Evolutionary conservation across 805 yeast genomes (phyloP).

Genomic region (Zygosaccharomyces kombuchaensis): DNA sequence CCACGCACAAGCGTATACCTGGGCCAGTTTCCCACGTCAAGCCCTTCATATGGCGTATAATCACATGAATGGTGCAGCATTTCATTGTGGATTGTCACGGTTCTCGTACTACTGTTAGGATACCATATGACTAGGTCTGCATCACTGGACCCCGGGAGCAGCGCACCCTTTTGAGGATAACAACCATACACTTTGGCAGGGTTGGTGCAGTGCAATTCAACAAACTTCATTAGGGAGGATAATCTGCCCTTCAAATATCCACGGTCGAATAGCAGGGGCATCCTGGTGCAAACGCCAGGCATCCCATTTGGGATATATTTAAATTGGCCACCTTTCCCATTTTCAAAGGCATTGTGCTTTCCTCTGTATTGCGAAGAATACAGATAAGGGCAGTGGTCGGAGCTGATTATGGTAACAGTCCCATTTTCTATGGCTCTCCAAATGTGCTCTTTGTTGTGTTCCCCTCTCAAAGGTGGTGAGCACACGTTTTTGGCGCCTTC

Average conservation of each 20-base stretch:
- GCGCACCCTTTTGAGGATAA: slow-evolving; percentile 39
- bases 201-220: slow-evolving; percentile 43
- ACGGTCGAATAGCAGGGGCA: slow-evolving; percentile 41
- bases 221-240: slow-evolving; percentile 39
- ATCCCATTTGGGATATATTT: slow-evolving; percentile 46
- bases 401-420: slow-evolving; percentile 43
- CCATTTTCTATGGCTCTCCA: slow-evolving; percentile 46
- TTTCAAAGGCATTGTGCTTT: slow-evolving; percentile 41
- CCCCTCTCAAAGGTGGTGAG: slow-evolving; percentile 47
- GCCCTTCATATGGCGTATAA: slow-evolving; percentile 40
- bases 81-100: slow-evolving; percentile 20
- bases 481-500: slow-evolving; percentile 49
- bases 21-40: slow-evolving; percentile 45
- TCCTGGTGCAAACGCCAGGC: slow-evolving; percentile 47
- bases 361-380: slow-evolving; percentile 41
- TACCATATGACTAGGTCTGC: slow-evolving; percentile 50
- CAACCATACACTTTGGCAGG: slow-evolving; percentile 46
- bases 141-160: slow-evolving; percentile 43
- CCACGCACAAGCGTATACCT: slow-evolving; percentile 42
- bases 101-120: slow-evolving; percentile 32
- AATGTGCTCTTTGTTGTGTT: slow-evolving; percentile 36
- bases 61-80: slow-evolving; percentile 39
- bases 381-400: slow-evolving; percentile 45
- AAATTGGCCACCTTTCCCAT: slow-evolving; percentile 37
- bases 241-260: slow-evolving; percentile 43